phyloP scores from a whole-genome alignment of 306 rosid species.

The Parietaria judaica region DNA sequence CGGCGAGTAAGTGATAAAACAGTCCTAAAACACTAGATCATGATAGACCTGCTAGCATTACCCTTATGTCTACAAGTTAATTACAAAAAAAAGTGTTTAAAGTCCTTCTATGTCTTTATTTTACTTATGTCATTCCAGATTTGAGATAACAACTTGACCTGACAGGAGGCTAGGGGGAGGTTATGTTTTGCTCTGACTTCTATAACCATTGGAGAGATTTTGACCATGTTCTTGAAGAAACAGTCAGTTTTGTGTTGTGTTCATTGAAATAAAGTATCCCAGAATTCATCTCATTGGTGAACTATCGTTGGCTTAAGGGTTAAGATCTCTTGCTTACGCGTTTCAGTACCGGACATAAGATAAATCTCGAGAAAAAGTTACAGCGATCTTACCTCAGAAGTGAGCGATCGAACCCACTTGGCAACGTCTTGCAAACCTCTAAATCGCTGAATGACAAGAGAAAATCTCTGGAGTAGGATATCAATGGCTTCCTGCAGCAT shows the following conservation, averaged over 20 bases:
- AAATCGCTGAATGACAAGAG: slow-evolving; percentile 64
- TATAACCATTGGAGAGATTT: no score
- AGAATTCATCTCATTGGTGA: no score
- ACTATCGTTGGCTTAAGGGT: no score
- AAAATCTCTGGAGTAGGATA: slow-evolving; percentile 65
- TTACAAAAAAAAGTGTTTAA: no score
- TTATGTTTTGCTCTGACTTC: no score
- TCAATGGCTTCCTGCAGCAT: slow-evolving; percentile 49
- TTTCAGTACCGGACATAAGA: no score
- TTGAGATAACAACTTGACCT: no score
- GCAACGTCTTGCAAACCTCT: slow-evolving; percentile 71
- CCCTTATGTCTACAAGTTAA: no score
- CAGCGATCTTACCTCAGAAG: slow-evolving; percentile 47
- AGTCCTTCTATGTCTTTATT: no score
- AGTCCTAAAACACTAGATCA: slow-evolving; percentile 5
- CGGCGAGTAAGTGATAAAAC: neutral
- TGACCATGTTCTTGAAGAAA: neutral
- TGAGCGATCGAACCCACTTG: slow-evolving; percentile 68
- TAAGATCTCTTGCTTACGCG: no score
- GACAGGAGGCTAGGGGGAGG: no score
- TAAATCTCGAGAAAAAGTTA: neutral
- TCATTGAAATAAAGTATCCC: neutral
- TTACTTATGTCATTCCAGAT: no score
- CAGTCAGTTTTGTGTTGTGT: slow-evolving; percentile 8
- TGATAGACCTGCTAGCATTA: neutral